Percentiles rank a stretch among this genome's conserved stretches.
These are phyloP conservation scores for Colletotrichum gigasporum DNA, from an alignment of 2,329 filamentous ascomycete species.

Conservation along the genomic window DNA sequence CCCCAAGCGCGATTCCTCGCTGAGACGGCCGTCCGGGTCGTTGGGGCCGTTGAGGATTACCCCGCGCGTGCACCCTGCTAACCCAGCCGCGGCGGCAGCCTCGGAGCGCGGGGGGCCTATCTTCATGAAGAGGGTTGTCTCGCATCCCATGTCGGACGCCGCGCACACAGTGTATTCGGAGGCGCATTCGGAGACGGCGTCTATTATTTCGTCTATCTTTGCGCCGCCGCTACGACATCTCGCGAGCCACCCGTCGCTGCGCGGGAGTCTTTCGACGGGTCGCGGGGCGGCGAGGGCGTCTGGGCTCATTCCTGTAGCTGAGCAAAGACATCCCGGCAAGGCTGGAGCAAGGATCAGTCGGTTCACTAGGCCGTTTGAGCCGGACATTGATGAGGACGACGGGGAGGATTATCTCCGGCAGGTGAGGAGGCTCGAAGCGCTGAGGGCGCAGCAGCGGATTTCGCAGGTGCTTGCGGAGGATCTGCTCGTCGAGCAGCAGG, in stretches of 20 bases:
- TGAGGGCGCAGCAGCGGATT: background rate
- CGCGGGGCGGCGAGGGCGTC: background rate
- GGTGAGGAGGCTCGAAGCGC: background rate
- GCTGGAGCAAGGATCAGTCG: slow-evolving; percentile 25
- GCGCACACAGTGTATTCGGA: background rate
- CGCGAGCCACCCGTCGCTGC: slow-evolving; percentile 17
- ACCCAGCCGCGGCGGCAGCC: background rate
- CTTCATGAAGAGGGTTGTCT: background rate
- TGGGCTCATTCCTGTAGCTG: slow-evolving; percentile 5
- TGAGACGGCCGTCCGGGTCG: too few species aligned
- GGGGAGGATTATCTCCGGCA: slow-evolving; percentile 4
- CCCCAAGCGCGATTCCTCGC: background rate
- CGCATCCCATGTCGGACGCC: background rate
- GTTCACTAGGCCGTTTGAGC: slow-evolving; percentile 24
- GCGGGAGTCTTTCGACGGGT: too few species aligned
- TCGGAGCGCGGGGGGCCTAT: background rate
- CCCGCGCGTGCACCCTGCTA: background rate
- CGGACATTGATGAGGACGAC: slow-evolving; percentile 19
- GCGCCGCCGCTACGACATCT: slow-evolving; percentile 21
- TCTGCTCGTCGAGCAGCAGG: background rate
- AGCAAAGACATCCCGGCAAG: slow-evolving; percentile 28
- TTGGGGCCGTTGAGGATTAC: background rate
- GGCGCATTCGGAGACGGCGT: slow-evolving; percentile 17
- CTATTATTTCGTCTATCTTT: slow-evolving; percentile 28
- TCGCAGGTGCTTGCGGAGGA: background rate